Evolutionary conservation across 2,329 filamentous ascomycete genomes (phyloP), one percentile per base, ranked within the genome.

Genomic region (Trichophaea hybrida): DNA sequence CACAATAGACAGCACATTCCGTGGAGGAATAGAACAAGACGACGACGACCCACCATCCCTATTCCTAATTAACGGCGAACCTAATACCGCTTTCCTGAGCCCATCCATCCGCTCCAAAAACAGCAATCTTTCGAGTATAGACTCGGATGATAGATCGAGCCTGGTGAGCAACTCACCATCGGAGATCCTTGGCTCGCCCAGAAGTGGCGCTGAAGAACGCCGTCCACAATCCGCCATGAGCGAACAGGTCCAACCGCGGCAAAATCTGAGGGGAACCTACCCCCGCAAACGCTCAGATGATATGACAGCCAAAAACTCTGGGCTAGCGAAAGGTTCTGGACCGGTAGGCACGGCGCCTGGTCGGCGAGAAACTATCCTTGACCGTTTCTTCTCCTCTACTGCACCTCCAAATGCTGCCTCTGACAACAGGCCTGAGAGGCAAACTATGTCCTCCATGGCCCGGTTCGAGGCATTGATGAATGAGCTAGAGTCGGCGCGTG

Each of bases 401-500:
- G 54, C 61, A n/a, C 58, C 57, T 6, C 51, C 56, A 8, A 59
- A 55, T 52, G 59, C 61, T 3, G 32, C 46, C 15, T 35, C 54
- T n/a, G 24, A 24, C 24, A 24, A 24, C 24, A 40, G 31, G 38
- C 15, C 24, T 4, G 44, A 49, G 7, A 17, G 44, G 17, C 2
- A 49, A n/a, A 58, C 61, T 6, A 65, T 65, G 61, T 65, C 60
- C n/a, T 66, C 63, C n/a, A 66, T 66, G 12, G 64, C 63, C 7
- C 64, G 64, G 5, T 65, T 66, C 46, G 63, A 66, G 53, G 64
- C 64, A 3, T 55, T 65, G 13, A 60, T 65, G 50, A 52, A 57
- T 37, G 59, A 66, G 34, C 59, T 62, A 32, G 64, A 62, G 53
- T 52, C 35, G 15, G 55, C 50, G n/a, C 59, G 15, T n/a, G 52